Base-by-base conservation (phyloP, 129 eudicot species). In the Tanacetum coccineum region DNA sequence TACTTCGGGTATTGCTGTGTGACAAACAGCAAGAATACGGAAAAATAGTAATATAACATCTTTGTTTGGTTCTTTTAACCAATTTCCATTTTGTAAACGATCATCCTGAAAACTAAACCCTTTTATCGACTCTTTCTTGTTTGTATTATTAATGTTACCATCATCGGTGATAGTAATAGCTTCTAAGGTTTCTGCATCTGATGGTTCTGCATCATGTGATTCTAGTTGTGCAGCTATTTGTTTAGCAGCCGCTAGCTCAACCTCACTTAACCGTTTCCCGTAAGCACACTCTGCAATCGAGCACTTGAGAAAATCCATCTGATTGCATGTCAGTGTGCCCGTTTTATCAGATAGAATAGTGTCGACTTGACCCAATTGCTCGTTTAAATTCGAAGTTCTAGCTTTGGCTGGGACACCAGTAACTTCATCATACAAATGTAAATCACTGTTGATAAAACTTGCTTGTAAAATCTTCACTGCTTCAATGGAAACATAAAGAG, bases 301-400 rank as follows among this genome's bases (percentile, higher is more conserved):
- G 21, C 96, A 89, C 18, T 89, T 89, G 12, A 81, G 61, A 56
- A 89, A 89, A 26, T 89, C 96, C 94, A 89, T 89, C 15, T 83
- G 87, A 54, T 89, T 89, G 67, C 94, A 83, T 4, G 96, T 89
- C 42, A 89, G 80, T 9, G 96, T 89, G 36, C 96, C 96, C 0
- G 96, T 89, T 78, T 89, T 89, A 68, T 89, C 95, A 2, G 96
- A 79, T 13, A 89, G 73, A 60, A 89, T 86, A 9, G 84, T 86
- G 14, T 86, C 95, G 20, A 89, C 94, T 36, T 86, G 94, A 5
- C 96, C 96, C 13, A 89, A 74, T 10, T 89, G 95, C 54, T 89
- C 96, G n/a, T 86, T 89, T 49, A 89, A 67, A 71, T 89, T 89
- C 1, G 96, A 89, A 0, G 96, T 89, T 18, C 96, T 56, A 5